Base-by-base conservation (phyloP, 1,284 basidiomycete genomes). In the Ustilago lituana region DNA sequence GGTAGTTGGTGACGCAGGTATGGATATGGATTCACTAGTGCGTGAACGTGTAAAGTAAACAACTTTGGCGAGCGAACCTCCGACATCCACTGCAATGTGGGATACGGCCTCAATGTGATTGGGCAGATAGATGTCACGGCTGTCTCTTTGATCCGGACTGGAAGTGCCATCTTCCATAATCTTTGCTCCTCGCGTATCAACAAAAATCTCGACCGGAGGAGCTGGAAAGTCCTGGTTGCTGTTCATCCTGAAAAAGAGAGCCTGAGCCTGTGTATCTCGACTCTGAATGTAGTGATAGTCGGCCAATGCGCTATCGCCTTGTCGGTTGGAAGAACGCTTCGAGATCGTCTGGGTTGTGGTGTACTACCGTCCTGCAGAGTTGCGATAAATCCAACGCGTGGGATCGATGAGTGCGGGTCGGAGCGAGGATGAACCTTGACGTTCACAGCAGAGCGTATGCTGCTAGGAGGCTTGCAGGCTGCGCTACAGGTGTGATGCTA, bases 61-160 rank as follows among this genome's bases (percentile, higher is more conserved):
- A 55, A 99, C 92, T 84, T 99, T 99, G 63, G 95, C 95, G 12
- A 99, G 85, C 5, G 94, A 98, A 31, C 95, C 95, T 33, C 96
- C 95, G 78, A 98, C 77, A 45, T 82, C 80, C 17, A 82, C 67
- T 32, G 80, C 80, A 33, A 82, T 82, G 23, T 82, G 79, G 14
- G 77, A 79, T n/a, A 82, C 78, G 22, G 68, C 59, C 45, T 82
- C 80, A 49, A 76, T 59, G 41, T 80, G 76, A 46, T 82, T 82
- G 37, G 80, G 80, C 23, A 82, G 59, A 57, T 80, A 82, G 50
- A 82, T 82, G 55, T 80, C 80, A 12, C 78, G 59, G 27, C 72
- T 72, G 37, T 81, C 80, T 20, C 74, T 55, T 39, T 76, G 70
- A 10, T 78, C 75, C 4, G 77, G 69, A 23, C 57, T 56, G 10